These are phyloP conservation scores for Chloranthus sessilifolius DNA, from an alignment of 164 flowering plant species.

Conservation along the genomic window DNA sequence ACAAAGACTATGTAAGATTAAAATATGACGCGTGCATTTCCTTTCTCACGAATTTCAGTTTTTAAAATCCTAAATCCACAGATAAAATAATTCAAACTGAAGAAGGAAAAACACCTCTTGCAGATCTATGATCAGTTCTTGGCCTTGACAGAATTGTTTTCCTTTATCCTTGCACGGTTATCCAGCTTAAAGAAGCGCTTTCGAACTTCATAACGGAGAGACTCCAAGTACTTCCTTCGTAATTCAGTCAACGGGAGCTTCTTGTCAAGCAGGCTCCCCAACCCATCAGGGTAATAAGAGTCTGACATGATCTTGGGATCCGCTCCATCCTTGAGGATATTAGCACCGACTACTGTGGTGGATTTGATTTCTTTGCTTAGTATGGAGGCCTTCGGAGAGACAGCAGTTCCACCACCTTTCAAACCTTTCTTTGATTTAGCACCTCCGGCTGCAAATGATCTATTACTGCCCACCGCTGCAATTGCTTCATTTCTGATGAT, in stretches of 20 bases:
- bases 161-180: constrained; percentile 79
- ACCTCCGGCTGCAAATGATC: constrained; percentile 35
- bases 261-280: constrained; percentile 74
- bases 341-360: constrained; percentile 71
- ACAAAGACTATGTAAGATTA: too few relatives aligned
- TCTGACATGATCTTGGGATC: constrained; percentile 78
- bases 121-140: constrained; percentile 40
- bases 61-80: neutral
- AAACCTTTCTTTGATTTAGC: constrained; percentile 56
- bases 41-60: too few relatives aligned
- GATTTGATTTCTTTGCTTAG: constrained; percentile 78
- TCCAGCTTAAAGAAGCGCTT: constrained; percentile 85
- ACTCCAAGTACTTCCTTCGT: constrained; percentile 54
- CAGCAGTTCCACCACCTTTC: constrained; percentile 57
- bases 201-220: constrained; percentile 69
- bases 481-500: constrained; percentile 28
- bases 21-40: too few relatives aligned
- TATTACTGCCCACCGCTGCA: constrained; percentile 21
- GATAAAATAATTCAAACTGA: neutral
- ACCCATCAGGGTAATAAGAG: constrained; percentile 90
- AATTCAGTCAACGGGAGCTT: constrained; percentile 72
- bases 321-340: constrained; percentile 74
- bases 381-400: constrained; percentile 52
- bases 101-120: constrained; percentile 7
- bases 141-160: constrained; percentile 63